Conservation (phyloP, 2,329 filamentous ascomycete species). For the Chaetomiaceae sp. region DNA sequence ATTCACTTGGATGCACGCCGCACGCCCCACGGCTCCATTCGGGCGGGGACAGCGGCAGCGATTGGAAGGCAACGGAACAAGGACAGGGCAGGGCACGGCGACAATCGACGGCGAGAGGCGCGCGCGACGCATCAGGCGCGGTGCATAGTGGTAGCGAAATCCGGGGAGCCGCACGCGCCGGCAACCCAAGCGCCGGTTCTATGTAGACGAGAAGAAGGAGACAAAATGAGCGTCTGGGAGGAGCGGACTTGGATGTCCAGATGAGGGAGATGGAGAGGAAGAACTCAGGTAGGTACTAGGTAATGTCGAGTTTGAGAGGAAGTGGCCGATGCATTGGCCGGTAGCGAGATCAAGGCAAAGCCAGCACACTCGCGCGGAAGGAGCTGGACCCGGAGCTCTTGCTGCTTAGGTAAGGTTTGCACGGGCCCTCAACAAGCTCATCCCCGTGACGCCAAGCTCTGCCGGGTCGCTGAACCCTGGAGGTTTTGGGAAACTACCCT, state of each 20-base stretch:
- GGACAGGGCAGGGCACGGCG: background rate
- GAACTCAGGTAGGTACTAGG: background rate
- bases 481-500: too few relatives aligned
- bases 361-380: background rate
- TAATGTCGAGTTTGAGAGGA: too few relatives aligned
- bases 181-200: background rate
- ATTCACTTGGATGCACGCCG: slow-evolving; percentile 23
- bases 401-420: slow-evolving; percentile 3
- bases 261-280: background rate
- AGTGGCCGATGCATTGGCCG: background rate
- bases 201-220: background rate
- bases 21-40: slow-evolving; percentile 22
- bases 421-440: background rate
- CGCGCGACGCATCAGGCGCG: slow-evolving; percentile 20
- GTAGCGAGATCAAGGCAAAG: slow-evolving; percentile 1
- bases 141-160: slow-evolving; percentile 9
- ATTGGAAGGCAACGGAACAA: background rate
- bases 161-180: slow-evolving; percentile 10
- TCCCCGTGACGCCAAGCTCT: too few relatives aligned
- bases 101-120: slow-evolving; percentile 12
- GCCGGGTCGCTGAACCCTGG: background rate
- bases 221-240: background rate
- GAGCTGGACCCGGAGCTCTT: background rate
- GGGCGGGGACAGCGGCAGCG: slow-evolving; percentile 9
- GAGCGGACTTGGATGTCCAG: background rate